Evolutionary conservation across 2,329 filamentous ascomycete species (phyloP), one percentile per base, ranked within the genome.

Genomic region (Aulographum hederae): DNA sequence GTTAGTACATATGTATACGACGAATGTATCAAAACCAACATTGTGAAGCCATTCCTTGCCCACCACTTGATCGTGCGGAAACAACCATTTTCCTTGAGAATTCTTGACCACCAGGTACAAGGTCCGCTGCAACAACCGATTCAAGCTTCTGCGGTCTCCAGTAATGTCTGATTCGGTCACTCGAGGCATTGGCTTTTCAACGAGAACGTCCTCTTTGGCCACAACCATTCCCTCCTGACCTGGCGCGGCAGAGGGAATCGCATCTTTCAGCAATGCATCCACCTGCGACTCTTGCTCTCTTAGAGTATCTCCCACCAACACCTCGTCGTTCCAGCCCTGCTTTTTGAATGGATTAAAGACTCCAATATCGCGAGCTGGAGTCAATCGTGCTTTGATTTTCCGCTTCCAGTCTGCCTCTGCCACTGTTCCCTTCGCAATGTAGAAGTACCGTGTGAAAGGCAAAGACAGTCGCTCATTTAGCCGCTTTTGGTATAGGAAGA

Each of bases 401-500:
- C 81, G 67, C 53, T 85, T 80, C 81, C 84, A 95, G 58, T 94
- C 85, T 31, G 82, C 63, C 41, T 85, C 79, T 6, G 72, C 66
- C 1, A 84, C 76, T 8, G 85, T 92, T 48, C 81, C 80, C 43
- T 74, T 74, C 63, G 92, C 92, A 69, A 85, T 92, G 67, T 92
- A 98, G 59, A 95, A 89, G 51, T 79, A 79, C 42, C 79, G 73
- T 34, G 78, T 78, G 54, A 95, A 98, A 2, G 85, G 80, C 4
- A 89, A 67, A 14, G 76, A 73, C 32, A 93, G 67, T 27, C 89
- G 79, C 63, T 98, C 89, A 55, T 95, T 93, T 37, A 98, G 67
- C 11, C 89, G 82, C 46, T 86, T 86, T 60, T 98, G 89, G 61
- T 98, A 98, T 52, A 98, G 84, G 64, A 78, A 93, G 59, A 78